phyloP scores from a whole-genome alignment of 257 asterid genomes.

The Nemophila menziesii region DNA sequence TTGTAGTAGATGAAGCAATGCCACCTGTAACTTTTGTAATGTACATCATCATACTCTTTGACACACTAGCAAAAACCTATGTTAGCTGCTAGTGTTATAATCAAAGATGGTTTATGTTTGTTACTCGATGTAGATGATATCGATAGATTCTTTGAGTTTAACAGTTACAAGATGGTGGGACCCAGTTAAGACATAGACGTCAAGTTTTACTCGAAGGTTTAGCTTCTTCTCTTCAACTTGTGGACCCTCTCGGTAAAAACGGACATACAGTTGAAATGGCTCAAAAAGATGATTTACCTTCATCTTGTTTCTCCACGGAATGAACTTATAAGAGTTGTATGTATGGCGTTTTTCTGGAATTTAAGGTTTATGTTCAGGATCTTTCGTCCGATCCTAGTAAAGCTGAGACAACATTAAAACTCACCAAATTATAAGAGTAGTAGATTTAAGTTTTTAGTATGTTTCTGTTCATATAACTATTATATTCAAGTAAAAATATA shows the following conservation, averaged over 20 bases:
- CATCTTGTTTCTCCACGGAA: slow-evolving; percentile 66
- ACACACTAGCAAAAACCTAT: no score
- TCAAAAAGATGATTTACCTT: slow-evolving; percentile 80
- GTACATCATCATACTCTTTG: slow-evolving; percentile 74
- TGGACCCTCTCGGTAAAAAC: slow-evolving; percentile 68
- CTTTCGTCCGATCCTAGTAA: slow-evolving; percentile 62
- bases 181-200: slow-evolving; percentile 63
- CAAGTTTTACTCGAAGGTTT: slow-evolving; percentile 75
- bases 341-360: slow-evolving; percentile 91
- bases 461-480: no score
- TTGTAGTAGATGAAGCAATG: slow-evolving; percentile 75
- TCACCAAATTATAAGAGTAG: no score
- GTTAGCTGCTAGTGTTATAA: no score
- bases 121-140: no score
- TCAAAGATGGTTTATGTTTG: no score
- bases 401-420: no score
- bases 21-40: slow-evolving; percentile 85
- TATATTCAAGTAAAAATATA: no score
- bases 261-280: slow-evolving; percentile 49
- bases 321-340: slow-evolving; percentile 71
- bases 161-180: no score
- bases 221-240: slow-evolving; percentile 88
- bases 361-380: slow-evolving; percentile 77
- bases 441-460: no score
- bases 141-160: no score